These are phyloP conservation scores for Pestalotiopsis sp. DNA, from an alignment of 2,329 filamentous ascomycete species.

Conservation along the genomic window DNA sequence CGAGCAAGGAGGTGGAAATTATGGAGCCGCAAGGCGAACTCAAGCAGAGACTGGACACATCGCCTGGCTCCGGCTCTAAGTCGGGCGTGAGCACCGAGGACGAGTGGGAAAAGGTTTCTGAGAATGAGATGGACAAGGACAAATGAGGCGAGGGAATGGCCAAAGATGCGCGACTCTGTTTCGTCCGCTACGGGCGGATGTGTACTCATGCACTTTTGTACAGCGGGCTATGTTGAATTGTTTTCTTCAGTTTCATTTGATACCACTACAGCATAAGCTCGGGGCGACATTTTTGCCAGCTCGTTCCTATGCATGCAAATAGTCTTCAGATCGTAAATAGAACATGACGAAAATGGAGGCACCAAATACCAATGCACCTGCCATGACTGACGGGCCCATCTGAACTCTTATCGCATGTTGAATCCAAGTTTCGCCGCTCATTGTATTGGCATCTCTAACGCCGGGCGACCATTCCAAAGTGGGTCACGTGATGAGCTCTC, in stretches of 20 bases:
- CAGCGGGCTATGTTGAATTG: background rate
- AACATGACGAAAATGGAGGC: background rate
- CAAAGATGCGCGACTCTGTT: background rate
- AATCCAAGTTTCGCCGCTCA: background rate
- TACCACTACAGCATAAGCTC: slow-evolving; percentile 6
- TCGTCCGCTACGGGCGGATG: background rate
- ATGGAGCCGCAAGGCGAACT: slow-evolving; percentile 45
- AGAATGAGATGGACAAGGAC: slow-evolving; percentile 64
- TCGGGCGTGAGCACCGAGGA: slow-evolving; percentile 80
- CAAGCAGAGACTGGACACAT: slow-evolving; percentile 45
- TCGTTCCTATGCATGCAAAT: background rate
- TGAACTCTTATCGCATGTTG: no score
- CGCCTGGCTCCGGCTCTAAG: slow-evolving; percentile 49
- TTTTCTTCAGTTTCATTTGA: background rate
- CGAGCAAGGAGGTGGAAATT: slow-evolving; percentile 46
- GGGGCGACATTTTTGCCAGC: background rate
- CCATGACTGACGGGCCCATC: no score
- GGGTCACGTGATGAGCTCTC: slow-evolving; percentile 8
- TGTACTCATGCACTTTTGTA: background rate
- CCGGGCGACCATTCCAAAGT: background rate
- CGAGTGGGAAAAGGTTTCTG: slow-evolving; percentile 95
- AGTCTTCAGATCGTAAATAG: background rate
- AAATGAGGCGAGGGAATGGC: slow-evolving; percentile 37
- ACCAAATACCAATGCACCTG: background rate
- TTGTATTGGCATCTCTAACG: background rate